Conservation (phyloP, 176 grass and related monocot genomes). For the Chloris gayana region DNA sequence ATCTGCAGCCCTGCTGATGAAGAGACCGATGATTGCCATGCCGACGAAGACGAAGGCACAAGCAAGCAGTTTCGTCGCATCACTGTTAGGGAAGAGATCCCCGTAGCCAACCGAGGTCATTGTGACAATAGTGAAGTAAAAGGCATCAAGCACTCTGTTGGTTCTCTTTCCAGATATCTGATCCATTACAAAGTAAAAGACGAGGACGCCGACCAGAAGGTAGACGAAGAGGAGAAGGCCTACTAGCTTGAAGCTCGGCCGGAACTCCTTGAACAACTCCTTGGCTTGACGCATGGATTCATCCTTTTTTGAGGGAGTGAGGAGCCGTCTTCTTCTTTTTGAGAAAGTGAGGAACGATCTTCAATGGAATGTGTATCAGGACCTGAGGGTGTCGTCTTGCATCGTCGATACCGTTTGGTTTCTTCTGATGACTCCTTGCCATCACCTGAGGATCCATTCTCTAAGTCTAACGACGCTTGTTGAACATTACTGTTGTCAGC, state of each 20-base stretch:
- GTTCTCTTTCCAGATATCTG: constrained; percentile 76
- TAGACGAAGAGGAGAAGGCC: constrained; percentile 65
- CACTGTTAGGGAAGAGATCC: constrained; percentile 74
- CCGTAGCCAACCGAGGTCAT: constrained; percentile 95
- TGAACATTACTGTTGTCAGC: constrained; percentile 38
- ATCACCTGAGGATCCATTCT: constrained; percentile 19
- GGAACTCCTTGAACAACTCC: constrained; percentile 46
- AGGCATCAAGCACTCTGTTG: constrained; percentile 69
- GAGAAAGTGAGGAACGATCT: neutral
- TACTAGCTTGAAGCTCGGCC: constrained; percentile 59
- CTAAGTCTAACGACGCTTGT: constrained; percentile 33
- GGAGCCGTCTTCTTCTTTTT: constrained; percentile 19
- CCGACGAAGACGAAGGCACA: constrained; percentile 79
- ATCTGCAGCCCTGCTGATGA: constrained; percentile 77
- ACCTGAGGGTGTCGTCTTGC: constrained; percentile 50
- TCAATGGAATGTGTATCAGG: constrained; percentile 22
- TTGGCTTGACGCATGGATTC: constrained; percentile 35
- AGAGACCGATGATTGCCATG: constrained; percentile 67
- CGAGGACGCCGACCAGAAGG: constrained; percentile 54
- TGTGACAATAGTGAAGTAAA: constrained; percentile 82
- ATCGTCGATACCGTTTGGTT: constrained; percentile 55
- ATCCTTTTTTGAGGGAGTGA: neutral
- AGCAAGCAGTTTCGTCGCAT: constrained; percentile 65
- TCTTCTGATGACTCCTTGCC: constrained; percentile 20
- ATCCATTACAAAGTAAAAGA: constrained; percentile 70